Percentiles rank a stretch among this genome's conserved stretches.
Conservation (phyloP, 2,329 filamentous ascomycete genomes). For the Alternaria dauci region DNA sequence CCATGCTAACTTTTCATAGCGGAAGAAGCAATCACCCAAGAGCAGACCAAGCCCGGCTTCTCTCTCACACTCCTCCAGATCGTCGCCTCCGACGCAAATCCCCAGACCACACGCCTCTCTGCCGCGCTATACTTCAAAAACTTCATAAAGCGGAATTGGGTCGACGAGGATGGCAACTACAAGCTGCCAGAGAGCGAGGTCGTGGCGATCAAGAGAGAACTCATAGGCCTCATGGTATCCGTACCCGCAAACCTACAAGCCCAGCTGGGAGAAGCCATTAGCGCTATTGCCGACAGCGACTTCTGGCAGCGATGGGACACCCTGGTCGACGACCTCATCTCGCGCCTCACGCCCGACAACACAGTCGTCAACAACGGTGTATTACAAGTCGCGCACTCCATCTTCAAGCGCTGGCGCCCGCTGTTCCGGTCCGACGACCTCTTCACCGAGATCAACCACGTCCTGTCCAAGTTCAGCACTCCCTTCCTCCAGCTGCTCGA, state of each 20-base stretch:
- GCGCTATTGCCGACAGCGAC: conserved; percentile 96
- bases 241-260: conserved; percentile 87
- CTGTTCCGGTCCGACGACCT: conserved; percentile 92
- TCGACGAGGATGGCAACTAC: conserved; percentile 93
- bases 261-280: conserved; percentile 95
- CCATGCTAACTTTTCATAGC: conserved; percentile 63
- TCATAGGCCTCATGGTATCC: conserved; percentile 95
- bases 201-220: conserved; percentile 87
- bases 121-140: conserved; percentile 98
- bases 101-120: conserved; percentile 81
- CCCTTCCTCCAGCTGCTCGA: conserved; percentile 84
- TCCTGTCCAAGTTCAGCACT: conserved; percentile 81
- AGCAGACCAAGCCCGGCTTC: conserved; percentile 86
- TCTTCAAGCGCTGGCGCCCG: conserved; percentile 95
- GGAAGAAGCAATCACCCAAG: conserved; percentile 78
- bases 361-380: conserved; percentile 90
- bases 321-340: conserved; percentile 91
- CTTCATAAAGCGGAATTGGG: conserved; percentile 93
- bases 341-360: conserved; percentile 82
- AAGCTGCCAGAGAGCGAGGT: conserved; percentile 87
- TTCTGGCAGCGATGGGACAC: conserved; percentile 97
- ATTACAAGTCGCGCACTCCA: conserved; percentile 95
- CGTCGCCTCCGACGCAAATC: conserved; percentile 76
- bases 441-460: conserved; percentile 96
- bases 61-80: conserved; percentile 87